Conservation (phyloP, 2,329 filamentous ascomycete genomes). For the Clarireedia monteithiana region DNA sequence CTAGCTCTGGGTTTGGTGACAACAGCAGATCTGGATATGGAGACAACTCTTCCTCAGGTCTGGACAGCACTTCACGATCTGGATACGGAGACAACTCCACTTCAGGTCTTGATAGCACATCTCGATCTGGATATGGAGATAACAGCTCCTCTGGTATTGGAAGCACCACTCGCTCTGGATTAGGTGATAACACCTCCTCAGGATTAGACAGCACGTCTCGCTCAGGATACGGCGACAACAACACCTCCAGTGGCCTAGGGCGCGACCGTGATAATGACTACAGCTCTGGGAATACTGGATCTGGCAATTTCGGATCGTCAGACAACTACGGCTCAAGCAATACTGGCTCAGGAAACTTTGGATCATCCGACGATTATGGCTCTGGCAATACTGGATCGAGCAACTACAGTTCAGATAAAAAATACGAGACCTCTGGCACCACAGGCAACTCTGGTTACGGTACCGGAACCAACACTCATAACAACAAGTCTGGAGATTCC, state of each 20-base stretch:
- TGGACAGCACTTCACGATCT: slow-evolving; percentile 17
- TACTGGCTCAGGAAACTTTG: slow-evolving; percentile 2
- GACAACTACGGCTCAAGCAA: slow-evolving; percentile 3
- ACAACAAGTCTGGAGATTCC: slow-evolving; percentile 16
- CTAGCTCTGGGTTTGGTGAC: slow-evolving; percentile 15
- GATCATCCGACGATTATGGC: neutral
- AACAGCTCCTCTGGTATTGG: neutral
- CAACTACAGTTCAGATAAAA: slow-evolving; percentile 10
- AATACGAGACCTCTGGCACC: neutral
- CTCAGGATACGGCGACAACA: slow-evolving; percentile 1
- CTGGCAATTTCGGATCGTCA: slow-evolving; percentile 6
- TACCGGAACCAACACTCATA: slow-evolving; percentile 11
- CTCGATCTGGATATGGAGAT: neutral
- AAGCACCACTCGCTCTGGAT: neutral
- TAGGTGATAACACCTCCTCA: neutral
- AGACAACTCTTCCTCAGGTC: slow-evolving; percentile 9
- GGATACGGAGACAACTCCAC: slow-evolving; percentile 4
- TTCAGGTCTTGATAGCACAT: slow-evolving; percentile 6
- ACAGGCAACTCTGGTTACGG: slow-evolving; percentile 8
- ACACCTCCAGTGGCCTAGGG: neutral
- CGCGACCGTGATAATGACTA: neutral
- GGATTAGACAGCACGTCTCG: neutral
- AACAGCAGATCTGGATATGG: slow-evolving; percentile 5
- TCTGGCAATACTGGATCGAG: slow-evolving; percentile 13
- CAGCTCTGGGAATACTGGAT: slow-evolving; percentile 12